Base-by-base conservation (phyloP, 1,284 basidiomycete species). In the Ustilago hordei region DNA sequence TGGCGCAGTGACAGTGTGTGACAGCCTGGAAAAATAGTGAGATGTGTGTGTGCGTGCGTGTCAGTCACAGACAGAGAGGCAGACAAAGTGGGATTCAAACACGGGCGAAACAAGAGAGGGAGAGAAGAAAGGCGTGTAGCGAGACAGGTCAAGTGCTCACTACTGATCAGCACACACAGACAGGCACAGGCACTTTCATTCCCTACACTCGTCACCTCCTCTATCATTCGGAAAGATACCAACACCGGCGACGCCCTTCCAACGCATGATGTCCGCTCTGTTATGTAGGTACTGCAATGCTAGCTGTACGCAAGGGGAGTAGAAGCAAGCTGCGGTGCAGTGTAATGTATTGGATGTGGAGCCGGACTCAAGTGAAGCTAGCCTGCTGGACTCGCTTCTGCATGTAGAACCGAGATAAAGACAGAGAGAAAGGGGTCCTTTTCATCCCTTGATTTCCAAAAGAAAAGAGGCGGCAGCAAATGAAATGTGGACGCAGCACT, bases 41-140 rank as follows among this genome's bases (percentile, higher is more conserved):
- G 41, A 50, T 36, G 50, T 54, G 59, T 17, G 59, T 54, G 59
- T 54, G 59, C 31, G 28, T 12, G 54, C 28, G 54, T 28, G 54
- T 39, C 8, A 7, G 58, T 52, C 45, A 31, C 47, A 17, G 41
- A 45, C 38, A 8, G 59, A 4, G 8, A 31, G 53, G 28, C 34
- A 55, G 53, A 55, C 8, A 43, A 12, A 31, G 28, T 43, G 55
- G 9, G 38, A 28, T 23, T 23, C 23, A 23, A 39, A n/a, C 23
- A 31, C 45, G 32, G 38, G 19, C 15, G 55, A 47, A 17, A 36
- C 39, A 45, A 41, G 28, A 23, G 31, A 34, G 45, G 2, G 34
- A 39, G 4, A 4, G 54, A 19, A 45, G n/a, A 17, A 32, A 19
- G 8, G 39, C 12, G 55, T 19, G 55, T 56, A 43, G 55, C 36